A percentile compares a stretch with the other conserved stretches of the same genome.
Conservation (phyloP, 2,329 filamentous ascomycete genomes). For the Xylariales sp. region DNA sequence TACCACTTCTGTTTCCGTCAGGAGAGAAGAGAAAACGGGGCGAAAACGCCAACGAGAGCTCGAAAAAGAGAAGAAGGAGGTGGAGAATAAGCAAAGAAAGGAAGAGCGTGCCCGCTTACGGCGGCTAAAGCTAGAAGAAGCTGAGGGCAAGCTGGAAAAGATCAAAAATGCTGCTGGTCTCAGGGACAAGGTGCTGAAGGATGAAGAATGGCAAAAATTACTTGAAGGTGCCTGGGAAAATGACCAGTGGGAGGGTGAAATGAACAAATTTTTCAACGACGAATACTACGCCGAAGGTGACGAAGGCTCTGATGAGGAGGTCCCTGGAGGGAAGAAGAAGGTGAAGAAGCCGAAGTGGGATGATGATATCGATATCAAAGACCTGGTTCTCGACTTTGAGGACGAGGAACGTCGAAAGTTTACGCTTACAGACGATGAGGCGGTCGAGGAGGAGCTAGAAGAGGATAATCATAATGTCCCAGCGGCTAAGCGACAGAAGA, state of each 20-base stretch:
- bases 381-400: constrained; percentile 87
- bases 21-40: constrained; percentile 82
- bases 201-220: constrained; percentile 86
- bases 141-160: constrained; percentile 85
- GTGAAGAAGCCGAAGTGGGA: constrained; percentile 91
- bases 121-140: constrained; percentile 90
- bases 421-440: constrained; percentile 66
- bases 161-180: constrained; percentile 91
- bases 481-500: constrained; percentile 68
- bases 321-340: constrained; percentile 66
- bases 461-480: constrained; percentile 58
- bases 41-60: constrained; percentile 82
- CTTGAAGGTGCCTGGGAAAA: constrained; percentile 91
- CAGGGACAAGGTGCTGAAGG: constrained; percentile 70
- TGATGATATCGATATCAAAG: constrained; percentile 97
- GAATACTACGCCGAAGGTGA: constrained; percentile 84
- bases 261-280: constrained; percentile 88
- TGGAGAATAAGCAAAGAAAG: constrained; percentile 78
- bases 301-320: constrained; percentile 69
- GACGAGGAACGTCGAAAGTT: constrained; percentile 70
- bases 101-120: constrained; percentile 86
- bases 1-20: constrained; percentile 82
- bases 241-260: constrained; percentile 88
- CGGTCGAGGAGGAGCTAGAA: constrained; percentile 53
- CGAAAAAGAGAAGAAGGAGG: constrained; percentile 81